Conservation (phyloP, 1,139 yeast genomes). For the Zygosaccharomyces sapae region DNA sequence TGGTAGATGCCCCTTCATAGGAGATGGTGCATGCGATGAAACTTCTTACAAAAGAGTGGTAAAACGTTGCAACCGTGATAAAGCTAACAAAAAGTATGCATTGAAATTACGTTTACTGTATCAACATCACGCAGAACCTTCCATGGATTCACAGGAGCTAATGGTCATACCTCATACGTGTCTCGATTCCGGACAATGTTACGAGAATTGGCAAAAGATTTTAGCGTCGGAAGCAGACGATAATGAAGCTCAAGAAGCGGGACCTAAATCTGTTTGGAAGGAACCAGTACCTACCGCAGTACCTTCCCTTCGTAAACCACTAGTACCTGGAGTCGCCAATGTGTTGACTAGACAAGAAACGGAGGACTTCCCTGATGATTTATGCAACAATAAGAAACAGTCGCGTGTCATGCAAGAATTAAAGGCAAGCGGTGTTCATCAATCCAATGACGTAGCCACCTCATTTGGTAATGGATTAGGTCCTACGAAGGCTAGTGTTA, state of each 20-base stretch:
- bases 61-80: slow-evolving; percentile 34
- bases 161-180: slow-evolving; percentile 26
- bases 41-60: slow-evolving; percentile 28
- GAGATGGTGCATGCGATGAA: slow-evolving; percentile 40
- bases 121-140: slow-evolving; percentile 31
- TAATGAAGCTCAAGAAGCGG: neutral
- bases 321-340: neutral
- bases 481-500: slow-evolving; percentile 36
- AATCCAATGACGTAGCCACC: slow-evolving; percentile 33
- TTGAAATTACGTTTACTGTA: slow-evolving; percentile 31
- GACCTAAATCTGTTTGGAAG: slow-evolving; percentile 3
- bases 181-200: slow-evolving; percentile 23
- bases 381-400: slow-evolving; percentile 25
- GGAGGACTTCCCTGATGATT: slow-evolving; percentile 34
- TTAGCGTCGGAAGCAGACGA: slow-evolving; percentile 2
- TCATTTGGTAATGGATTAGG: slow-evolving; percentile 37
- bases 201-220: slow-evolving; percentile 17
- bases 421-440: slow-evolving; percentile 38
- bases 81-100: slow-evolving; percentile 32
- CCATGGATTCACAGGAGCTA: slow-evolving; percentile 13
- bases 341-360: slow-evolving; percentile 34
- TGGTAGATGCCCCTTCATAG: slow-evolving; percentile 71
- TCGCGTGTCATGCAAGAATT: slow-evolving; percentile 33
- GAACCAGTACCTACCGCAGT: slow-evolving; percentile 3
- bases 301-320: neutral